phyloP scores from a whole-genome alignment of 805 yeast genomes.

The Lipomyces yamanashiensis region DNA sequence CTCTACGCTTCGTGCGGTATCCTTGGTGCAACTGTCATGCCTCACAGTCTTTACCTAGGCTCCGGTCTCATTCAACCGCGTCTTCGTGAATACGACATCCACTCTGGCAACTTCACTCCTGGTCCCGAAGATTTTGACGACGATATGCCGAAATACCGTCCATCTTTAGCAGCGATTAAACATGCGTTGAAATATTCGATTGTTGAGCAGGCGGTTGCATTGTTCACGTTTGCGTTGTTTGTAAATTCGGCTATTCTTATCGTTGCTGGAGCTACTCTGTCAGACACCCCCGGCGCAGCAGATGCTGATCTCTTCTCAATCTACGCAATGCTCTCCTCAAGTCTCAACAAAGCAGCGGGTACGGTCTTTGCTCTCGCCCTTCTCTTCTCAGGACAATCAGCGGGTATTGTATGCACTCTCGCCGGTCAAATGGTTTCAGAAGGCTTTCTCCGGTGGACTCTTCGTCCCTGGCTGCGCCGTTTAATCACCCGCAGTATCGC shows the following conservation, averaged over 20 bases:
- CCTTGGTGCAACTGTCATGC: conserved; percentile 94
- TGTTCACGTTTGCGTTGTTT: conserved; percentile 81
- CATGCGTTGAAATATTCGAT: conserved; percentile 77
- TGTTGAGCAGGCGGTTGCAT: conserved; percentile 68
- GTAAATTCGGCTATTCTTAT: conserved; percentile 83
- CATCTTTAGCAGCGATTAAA: conserved; percentile 71
- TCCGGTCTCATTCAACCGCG: conserved; percentile 88
- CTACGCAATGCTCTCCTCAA: conserved; percentile 62
- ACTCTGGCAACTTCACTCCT: conserved; percentile 59
- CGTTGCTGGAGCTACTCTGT: conserved; percentile 81
- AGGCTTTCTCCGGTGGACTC: conserved; percentile 82
- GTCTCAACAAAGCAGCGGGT: conserved; percentile 77
- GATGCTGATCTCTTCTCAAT: conserved; percentile 84
- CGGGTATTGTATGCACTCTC: conserved; percentile 91
- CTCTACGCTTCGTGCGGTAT: conserved; percentile 81
- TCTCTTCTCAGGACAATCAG: conserved; percentile 83
- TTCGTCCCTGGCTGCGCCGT: conserved; percentile 80
- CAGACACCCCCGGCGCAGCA: conserved; percentile 62
- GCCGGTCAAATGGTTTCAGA: conserved; percentile 90
- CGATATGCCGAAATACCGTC: conserved; percentile 55
- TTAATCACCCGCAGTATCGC: conserved; percentile 77
- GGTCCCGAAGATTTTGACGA: conserved; percentile 40
- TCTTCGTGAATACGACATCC: conserved; percentile 75
- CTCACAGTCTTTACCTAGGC: conserved; percentile 86
- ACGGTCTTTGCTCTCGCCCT: conserved; percentile 83